These are phyloP conservation scores for Plasmopara halstedii DNA, from an alignment of 352 stramenopile genomes.

Conservation along the genomic window DNA sequence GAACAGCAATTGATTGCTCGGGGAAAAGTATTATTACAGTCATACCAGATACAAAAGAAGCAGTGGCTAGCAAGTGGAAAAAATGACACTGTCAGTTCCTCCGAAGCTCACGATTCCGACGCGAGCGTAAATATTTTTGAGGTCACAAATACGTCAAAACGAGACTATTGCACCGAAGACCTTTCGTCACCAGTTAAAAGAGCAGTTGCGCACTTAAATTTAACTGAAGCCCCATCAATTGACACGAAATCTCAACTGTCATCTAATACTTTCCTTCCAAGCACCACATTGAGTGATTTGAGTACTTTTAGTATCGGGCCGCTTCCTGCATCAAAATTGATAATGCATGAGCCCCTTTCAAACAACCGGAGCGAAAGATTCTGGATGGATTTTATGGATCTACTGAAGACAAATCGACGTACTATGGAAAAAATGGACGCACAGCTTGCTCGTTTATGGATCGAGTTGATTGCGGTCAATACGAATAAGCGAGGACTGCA, in stretches of 20 bases:
- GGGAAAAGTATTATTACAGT: slow-evolving; percentile 30
- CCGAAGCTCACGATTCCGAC: background rate
- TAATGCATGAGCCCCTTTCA: slow-evolving; percentile 14
- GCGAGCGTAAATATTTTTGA: slow-evolving; percentile 15
- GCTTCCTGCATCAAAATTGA: slow-evolving; percentile 14
- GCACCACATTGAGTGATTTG: slow-evolving; percentile 9
- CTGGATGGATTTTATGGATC: slow-evolving; percentile 28
- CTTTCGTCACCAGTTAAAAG: slow-evolving; percentile 8
- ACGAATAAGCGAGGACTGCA: slow-evolving; percentile 7
- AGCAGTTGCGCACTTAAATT: background rate
- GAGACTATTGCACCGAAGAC: slow-evolving; percentile 8
- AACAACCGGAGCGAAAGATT: slow-evolving; percentile 18
- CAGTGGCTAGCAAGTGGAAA: slow-evolving; percentile 10
- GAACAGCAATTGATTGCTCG: slow-evolving; percentile 40
- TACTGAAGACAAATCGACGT: slow-evolving; percentile 24
- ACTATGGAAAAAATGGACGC: slow-evolving; percentile 23
- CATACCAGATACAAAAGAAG: slow-evolving; percentile 44
- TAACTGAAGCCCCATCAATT: slow-evolving; percentile 11
- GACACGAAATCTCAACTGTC: slow-evolving; percentile 13
- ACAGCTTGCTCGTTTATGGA: slow-evolving; percentile 22
- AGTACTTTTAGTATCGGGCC: slow-evolving; percentile 21
- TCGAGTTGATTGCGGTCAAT: slow-evolving; percentile 10
- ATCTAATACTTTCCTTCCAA: slow-evolving; percentile 7
- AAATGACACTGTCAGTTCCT: slow-evolving; percentile 2
- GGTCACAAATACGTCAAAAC: background rate